Base-by-base conservation (phyloP, 805 yeast species). In the Myxozyma sirexii region DNA sequence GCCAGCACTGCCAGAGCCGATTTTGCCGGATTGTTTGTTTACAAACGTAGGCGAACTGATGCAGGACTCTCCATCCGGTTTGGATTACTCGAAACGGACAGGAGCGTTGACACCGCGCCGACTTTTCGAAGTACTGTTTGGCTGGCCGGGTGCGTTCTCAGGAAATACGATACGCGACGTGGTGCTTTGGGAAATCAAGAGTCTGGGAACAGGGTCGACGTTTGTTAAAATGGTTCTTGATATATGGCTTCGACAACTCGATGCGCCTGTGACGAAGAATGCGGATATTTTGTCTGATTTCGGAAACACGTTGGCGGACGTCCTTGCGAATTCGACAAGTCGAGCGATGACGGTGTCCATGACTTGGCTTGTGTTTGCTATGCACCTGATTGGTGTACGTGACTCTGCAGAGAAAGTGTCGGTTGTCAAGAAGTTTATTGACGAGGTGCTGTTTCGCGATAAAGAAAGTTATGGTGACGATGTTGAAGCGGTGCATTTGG, bases 401-500 rank as follows among this genome's bases (percentile, higher is more conserved):
- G 35, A 37, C 19, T 10, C 27, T 3, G 31, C 10, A 17, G 43
- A 49, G 41, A 52, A 26, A 41, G 38, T 38, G 35, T 41, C 48
- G 26, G 17, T 56, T 49, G 62, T 61, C 8, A 45, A 47, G 17
- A 41, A 21, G 23, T 62, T 62, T 33, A 52, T 45, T 13, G 64
- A 59, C n/a, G 37, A 39, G 43, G 65, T 53, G 6, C 33, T 62
- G 33, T 56, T 59, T 38, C 38, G 38, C 31, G 62, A 62, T 38
- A 53, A 54, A 24, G 60, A 55, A n/a, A 45, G 56, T 6, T 62
- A 47, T 39, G 64, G 63, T 4, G 66, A 62, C 29, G 66, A 62
- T 35, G 64, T 62, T n/a, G 66, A 62, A 33, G 66, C 66, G 7
- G 53, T 62, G 35, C 66, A 62, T 48, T 43, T 62, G 8, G 61